Percentiles rank a stretch among this genome's conserved stretches.
Conservation (phyloP, 305 asterid species). For the Fraxinus floribunda region DNA sequence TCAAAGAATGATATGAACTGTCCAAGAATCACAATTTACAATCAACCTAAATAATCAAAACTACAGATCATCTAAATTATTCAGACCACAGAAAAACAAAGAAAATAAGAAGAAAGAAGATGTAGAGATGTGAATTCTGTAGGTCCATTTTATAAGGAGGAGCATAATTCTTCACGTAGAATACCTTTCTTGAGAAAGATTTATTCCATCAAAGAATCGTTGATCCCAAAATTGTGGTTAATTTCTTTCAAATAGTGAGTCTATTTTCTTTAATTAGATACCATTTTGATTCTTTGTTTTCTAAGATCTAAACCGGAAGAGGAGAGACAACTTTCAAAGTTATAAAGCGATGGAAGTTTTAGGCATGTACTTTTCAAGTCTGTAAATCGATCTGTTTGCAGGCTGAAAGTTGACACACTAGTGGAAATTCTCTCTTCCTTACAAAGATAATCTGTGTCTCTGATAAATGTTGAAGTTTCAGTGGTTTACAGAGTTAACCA, state of each 20-base stretch:
- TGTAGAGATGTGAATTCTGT: background rate
- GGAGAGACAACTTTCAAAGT: constrained; percentile 39
- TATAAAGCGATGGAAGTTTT: constrained; percentile 22
- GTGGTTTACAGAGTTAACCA: constrained; percentile 35
- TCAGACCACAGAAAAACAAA: background rate
- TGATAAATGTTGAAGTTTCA: constrained; percentile 37
- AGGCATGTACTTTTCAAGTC: constrained; percentile 48
- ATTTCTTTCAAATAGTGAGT: background rate
- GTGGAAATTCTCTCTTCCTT: background rate
- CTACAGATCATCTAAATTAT: background rate
- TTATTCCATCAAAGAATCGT: background rate
- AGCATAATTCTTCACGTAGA: background rate
- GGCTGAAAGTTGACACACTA: constrained; percentile 6
- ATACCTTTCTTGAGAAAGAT: background rate
- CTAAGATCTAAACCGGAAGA: background rate
- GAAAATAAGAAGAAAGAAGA: background rate
- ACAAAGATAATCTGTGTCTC: constrained; percentile 30
- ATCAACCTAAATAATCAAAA: background rate
- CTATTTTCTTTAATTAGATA: background rate
- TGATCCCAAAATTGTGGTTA: background rate
- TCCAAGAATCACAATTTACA: background rate
- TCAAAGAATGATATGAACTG: background rate
- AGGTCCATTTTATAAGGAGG: constrained; percentile 6
- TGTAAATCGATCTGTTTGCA: constrained; percentile 1
- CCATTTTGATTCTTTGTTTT: background rate